Base-by-base conservation (phyloP, 2,329 filamentous ascomycete species). In the Aureobasidium sp. region DNA sequence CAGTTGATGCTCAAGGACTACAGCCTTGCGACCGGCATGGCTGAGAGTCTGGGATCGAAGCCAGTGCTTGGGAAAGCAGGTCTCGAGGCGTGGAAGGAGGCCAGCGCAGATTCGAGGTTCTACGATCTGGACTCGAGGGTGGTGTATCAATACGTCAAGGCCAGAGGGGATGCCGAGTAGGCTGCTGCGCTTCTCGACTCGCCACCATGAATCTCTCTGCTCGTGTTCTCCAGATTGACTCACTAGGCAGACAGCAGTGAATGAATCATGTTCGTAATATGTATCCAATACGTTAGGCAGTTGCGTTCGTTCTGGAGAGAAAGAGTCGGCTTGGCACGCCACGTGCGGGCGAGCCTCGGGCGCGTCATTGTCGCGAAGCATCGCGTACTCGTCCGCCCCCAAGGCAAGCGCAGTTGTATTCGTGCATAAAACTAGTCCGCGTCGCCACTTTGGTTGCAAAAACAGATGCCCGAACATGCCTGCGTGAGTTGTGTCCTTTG, bases 1-100 rank as follows among this genome's bases (percentile, higher is more conserved):
- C 77, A 84, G 68, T 67, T 86, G 66, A 86, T 86, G 82, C 76
- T 75, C 64, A 85, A 85, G 68, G 83, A 86, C 66, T 80, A 86
- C 62, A 73, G 75, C 1, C 69, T 86, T 22, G 83, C 82, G 0
- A 75, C 83, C 0, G 78, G 83, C 9, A 79, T 81, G 71, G 83
- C 82, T n/a, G 73, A 79, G 63, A 72, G 77, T 17, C 77, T 84
- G 5, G 82, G 79, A 0, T 76, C 80, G 17, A 74, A 72, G 47
- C 75, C 82, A 61, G 77, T 79, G 5, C 68, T 85, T 41, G 82
- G 82, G 1, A 73, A 78, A 5, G 73, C 71, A 25, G 82, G 81
- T 0, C 68, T 85, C 63, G 72, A 74, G 27, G 79, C 79, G 5
- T 86, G 85, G 70, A 74, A 78, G 20, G 77, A 73, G 11, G 81